Evolutionary conservation across 305 asterid species (phyloP).

Genomic region (Plantago coronopus): DNA sequence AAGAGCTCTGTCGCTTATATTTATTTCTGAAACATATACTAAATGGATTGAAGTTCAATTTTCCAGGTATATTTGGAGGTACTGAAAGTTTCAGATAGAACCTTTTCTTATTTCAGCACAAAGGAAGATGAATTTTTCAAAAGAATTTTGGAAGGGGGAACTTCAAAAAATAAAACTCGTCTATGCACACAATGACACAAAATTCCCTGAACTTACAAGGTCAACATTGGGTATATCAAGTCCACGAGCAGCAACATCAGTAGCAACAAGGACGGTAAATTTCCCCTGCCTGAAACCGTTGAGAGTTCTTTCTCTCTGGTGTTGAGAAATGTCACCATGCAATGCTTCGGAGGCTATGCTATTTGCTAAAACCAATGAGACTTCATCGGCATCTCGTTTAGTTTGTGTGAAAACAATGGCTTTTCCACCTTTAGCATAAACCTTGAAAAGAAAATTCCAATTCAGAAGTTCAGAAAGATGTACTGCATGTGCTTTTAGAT

Average conservation of each 20-base stretch:
- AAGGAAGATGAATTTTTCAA: background rate
- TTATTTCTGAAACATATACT: no score
- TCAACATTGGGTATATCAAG: constrained; percentile 97
- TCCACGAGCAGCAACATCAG: constrained; percentile 98
- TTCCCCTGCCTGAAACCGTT: constrained; percentile 90
- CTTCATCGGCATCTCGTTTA: constrained; percentile 95
- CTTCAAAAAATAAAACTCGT: constrained; percentile 4
- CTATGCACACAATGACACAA: background rate
- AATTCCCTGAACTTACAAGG: constrained; percentile 56
- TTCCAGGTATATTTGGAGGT: no score
- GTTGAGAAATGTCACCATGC: constrained; percentile 96
- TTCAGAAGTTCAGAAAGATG: background rate
- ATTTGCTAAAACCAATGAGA: constrained; percentile 62
- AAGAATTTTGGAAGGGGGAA: background rate
- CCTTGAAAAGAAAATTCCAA: constrained; percentile 39
- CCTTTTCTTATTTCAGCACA: no score
- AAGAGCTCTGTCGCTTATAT: no score
- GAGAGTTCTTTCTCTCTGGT: constrained; percentile 91
- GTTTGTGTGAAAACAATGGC: constrained; percentile 94
- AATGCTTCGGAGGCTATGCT: constrained; percentile 88
- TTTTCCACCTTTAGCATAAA: constrained; percentile 94
- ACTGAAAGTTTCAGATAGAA: no score
- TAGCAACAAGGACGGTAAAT: constrained; percentile 89
- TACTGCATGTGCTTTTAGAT: no score
- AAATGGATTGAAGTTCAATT: no score